Conservation (phyloP, 768 basidiomycete species). For the Hygrophoropsis aurantiaca region DNA sequence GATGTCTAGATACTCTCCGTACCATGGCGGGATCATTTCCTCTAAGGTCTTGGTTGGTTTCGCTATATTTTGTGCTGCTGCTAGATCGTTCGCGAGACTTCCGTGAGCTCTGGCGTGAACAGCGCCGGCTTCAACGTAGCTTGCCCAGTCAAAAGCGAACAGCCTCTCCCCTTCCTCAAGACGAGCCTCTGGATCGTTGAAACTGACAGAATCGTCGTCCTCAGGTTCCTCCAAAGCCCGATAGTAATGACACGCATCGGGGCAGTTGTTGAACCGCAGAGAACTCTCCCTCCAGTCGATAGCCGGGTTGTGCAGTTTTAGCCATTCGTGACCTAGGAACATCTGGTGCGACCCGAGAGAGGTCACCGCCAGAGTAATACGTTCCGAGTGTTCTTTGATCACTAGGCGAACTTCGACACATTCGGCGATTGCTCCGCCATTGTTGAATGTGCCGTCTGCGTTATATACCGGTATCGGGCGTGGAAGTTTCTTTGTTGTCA, state of each 20-base stretch:
- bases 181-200: background rate
- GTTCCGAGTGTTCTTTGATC: conserved; percentile 3
- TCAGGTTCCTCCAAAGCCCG: background rate
- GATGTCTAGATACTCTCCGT: conserved; percentile 11
- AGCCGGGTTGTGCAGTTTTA: background rate
- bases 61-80: background rate
- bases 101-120: conserved; percentile 6
- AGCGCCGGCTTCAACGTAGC: no score
- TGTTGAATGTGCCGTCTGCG: conserved; percentile 13
- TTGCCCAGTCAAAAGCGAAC: conserved; percentile 1
- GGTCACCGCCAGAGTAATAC: background rate
- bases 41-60: conserved; percentile 3
- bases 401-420: background rate
- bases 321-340: background rate
- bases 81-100: background rate
- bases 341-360: background rate
- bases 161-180: conserved; percentile 5
- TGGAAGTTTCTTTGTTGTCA: conserved; percentile 6
- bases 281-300: conserved; percentile 1
- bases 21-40: conserved; percentile 8
- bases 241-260: background rate
- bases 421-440: conserved; percentile 10
- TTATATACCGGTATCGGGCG: conserved; percentile 16
- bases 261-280: background rate
- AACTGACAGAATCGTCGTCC: background rate